Conservation (phyloP, 495 filamentous ascomycete genomes). For the Lophiostoma macrostomum region DNA sequence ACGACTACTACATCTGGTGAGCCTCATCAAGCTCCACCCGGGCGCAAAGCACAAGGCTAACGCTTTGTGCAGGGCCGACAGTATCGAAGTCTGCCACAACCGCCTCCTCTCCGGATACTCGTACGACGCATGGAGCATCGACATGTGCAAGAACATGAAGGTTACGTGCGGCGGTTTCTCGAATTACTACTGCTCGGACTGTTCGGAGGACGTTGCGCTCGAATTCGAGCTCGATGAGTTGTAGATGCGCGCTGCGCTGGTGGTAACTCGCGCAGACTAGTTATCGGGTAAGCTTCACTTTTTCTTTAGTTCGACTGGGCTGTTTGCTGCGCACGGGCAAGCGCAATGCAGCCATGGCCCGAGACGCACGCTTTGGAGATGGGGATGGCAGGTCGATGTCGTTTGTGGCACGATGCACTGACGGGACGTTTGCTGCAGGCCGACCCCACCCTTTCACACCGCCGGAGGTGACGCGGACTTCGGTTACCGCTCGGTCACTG, state of each 20-base stretch:
- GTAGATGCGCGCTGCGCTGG: constrained; percentile 3
- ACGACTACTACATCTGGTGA: constrained; percentile 40
- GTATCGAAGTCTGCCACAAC: constrained; percentile 35
- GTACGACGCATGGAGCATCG: constrained; percentile 41
- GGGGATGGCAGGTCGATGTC: too few species aligned
- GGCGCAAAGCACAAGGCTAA: not conserved
- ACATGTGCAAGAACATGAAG: constrained; percentile 41
- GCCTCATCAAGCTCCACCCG: not conserved
- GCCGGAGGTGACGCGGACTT: too few species aligned
- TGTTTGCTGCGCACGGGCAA: too few species aligned
- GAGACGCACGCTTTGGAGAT: too few species aligned
- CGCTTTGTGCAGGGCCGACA: constrained; percentile 22
- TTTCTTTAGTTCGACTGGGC: too few species aligned
- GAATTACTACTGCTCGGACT: constrained; percentile 39
- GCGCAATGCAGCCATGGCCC: too few species aligned
- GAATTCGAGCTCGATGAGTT: constrained; percentile 37
- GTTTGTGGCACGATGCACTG: too few species aligned
- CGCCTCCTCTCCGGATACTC: constrained; percentile 39
- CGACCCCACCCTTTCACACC: too few species aligned
- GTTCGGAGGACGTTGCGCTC: constrained; percentile 35
- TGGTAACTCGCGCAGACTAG: not conserved
- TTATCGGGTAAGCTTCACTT: too few species aligned
- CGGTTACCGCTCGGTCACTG: too few species aligned
- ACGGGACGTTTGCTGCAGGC: too few species aligned
- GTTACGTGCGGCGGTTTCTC: constrained; percentile 38